Evolutionary conservation across 164 flowering plant genomes (phyloP).

Genomic region (Malania oleifera): DNA sequence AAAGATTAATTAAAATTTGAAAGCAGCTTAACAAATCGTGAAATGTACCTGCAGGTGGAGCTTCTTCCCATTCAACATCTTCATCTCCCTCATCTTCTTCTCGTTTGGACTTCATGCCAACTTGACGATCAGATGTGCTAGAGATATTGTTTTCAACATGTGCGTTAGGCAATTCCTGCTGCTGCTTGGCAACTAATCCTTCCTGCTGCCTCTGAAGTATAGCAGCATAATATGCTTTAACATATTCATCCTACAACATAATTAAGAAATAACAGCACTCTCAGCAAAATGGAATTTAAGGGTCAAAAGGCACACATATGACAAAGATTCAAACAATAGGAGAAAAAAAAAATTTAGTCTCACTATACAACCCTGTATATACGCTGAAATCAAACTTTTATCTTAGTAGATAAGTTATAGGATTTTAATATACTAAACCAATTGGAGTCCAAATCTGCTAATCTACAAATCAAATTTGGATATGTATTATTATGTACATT

Average conservation of each 20-base stretch:
- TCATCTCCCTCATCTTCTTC: slow-evolving; percentile 58
- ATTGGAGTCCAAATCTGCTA: too few relatives aligned
- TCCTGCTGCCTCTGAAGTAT: slow-evolving; percentile 52
- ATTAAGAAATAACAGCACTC: slow-evolving; percentile 3
- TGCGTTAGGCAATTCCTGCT: slow-evolving; percentile 27
- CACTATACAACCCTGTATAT: too few relatives aligned
- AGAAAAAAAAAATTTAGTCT: not conserved
- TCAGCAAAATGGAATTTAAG: slow-evolving; percentile 4
- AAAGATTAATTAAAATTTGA: not conserved
- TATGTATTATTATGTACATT: too few relatives aligned
- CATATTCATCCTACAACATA: slow-evolving; percentile 64
- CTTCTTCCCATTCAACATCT: slow-evolving; percentile 86
- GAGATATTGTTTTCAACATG: slow-evolving; percentile 17
- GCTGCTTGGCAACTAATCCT: slow-evolving; percentile 43
- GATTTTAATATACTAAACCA: too few relatives aligned
- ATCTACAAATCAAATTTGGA: too few relatives aligned
- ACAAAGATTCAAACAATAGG: not conserved
- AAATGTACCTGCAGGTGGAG: slow-evolving; percentile 52
- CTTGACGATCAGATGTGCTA: slow-evolving; percentile 46
- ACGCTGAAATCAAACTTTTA: too few relatives aligned
- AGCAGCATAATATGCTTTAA: slow-evolving; percentile 91
- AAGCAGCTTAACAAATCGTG: not conserved
- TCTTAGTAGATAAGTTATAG: too few relatives aligned
- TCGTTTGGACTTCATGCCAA: slow-evolving; percentile 80
- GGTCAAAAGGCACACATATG: not conserved